Conservation (phyloP, 345 rosid species). For the Eucalyptus erythrocorys region DNA sequence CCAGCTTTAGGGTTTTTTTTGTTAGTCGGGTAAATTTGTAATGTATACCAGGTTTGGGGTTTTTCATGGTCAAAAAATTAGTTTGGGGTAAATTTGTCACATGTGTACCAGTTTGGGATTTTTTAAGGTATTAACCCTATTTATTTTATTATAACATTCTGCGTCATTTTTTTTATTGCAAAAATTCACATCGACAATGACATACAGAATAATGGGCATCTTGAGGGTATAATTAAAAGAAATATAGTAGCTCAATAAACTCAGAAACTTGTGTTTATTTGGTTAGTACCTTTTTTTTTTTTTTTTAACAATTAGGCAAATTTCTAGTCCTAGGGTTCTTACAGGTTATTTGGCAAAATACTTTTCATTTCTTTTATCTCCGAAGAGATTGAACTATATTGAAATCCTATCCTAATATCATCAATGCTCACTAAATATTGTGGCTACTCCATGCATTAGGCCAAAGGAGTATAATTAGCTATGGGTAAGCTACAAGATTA, state of each 20-base stretch:
- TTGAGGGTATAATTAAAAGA: not conserved
- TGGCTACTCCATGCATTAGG: not conserved
- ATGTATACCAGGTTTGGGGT: no score
- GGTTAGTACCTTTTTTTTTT: not conserved
- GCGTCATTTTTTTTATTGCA: not conserved
- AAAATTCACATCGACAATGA: not conserved
- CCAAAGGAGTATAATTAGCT: not conserved
- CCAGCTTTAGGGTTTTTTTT: no score
- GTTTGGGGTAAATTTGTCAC: no score
- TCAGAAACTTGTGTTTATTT: not conserved
- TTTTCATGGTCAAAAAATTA: no score
- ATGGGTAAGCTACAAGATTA: not conserved
- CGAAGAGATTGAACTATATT: not conserved
- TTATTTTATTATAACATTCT: no score
- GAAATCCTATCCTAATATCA: not conserved
- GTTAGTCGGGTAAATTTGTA: no score
- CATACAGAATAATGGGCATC: not conserved
- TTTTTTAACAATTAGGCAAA: fast-evolving
- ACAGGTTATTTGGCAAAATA: no score
- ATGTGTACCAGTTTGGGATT: no score
- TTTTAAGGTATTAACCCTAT: no score
- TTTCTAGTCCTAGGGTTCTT: no score
- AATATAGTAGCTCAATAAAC: not conserved
- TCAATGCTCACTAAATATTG: not conserved
- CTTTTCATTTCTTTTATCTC: not conserved